phyloP scores from a whole-genome alignment of 371 early-diverging fungal species.

The Blakeslea trispora region DNA sequence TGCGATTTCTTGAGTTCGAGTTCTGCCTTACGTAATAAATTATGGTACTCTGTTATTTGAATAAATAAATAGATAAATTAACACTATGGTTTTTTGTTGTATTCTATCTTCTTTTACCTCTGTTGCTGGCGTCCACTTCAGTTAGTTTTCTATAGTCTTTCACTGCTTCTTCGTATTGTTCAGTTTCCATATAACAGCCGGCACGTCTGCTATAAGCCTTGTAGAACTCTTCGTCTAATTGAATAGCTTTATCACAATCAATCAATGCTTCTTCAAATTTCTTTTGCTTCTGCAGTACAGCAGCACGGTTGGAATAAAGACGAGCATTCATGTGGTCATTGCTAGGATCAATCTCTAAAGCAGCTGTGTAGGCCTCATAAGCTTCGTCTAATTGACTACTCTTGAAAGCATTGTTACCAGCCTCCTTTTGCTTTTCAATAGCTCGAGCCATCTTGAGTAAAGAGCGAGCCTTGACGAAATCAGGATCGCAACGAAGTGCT shows the following conservation, averaged over 20 bases:
- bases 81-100: too few relatives aligned
- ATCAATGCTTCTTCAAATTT: constrained; percentile 63
- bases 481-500: constrained; percentile 81
- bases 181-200: constrained; percentile 72
- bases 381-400: constrained; percentile 62
- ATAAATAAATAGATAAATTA: too few relatives aligned
- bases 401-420: constrained; percentile 79
- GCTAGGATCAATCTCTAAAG: constrained; percentile 71
- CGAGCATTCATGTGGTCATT: constrained; percentile 70
- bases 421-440: constrained; percentile 69
- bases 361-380: constrained; percentile 68
- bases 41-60: constrained; percentile 55
- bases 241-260: constrained; percentile 73
- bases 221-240: constrained; percentile 60
- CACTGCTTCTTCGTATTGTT: constrained; percentile 79
- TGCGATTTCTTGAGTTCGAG: constrained; percentile 74
- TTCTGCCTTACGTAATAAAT: constrained; percentile 68
- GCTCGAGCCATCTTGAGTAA: constrained; percentile 64
- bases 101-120: constrained; percentile 30
- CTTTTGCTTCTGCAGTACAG: constrained; percentile 64
- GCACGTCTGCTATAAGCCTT: constrained; percentile 84
- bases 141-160: constrained; percentile 70
- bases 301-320: constrained; percentile 79
- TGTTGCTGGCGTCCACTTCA: constrained; percentile 65
- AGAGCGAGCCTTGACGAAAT: constrained; percentile 68